Conservation (phyloP, 805 yeast species). For the Yarrowia osloensis region DNA sequence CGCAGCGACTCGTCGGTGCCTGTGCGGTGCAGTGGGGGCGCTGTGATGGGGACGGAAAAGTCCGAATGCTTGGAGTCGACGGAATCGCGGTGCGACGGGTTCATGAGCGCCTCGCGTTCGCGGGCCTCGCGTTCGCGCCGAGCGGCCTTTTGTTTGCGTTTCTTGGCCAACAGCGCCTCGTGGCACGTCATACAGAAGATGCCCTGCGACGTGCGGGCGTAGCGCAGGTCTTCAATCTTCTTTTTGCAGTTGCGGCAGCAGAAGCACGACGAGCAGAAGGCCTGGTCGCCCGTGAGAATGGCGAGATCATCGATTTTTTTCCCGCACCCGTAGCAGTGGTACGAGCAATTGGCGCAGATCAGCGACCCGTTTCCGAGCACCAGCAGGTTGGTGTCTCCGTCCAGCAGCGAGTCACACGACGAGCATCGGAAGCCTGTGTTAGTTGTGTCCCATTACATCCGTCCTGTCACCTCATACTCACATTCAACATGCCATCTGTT, state of each 20-base stretch:
- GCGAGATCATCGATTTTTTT: constrained; percentile 91
- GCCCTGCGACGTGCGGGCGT: constrained; percentile 92
- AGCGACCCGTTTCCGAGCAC: constrained; percentile 91
- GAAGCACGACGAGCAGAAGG: constrained; percentile 89
- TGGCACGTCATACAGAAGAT: constrained; percentile 92
- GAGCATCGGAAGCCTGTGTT: constrained; percentile 68
- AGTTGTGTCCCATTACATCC: too few species aligned
- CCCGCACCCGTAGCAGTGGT: constrained; percentile 80
- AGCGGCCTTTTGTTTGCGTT: constrained; percentile 47
- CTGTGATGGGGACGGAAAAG: neutral
- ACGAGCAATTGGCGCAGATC: constrained; percentile 90
- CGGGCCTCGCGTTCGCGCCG: constrained; percentile 22
- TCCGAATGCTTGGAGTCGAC: constrained; percentile 23
- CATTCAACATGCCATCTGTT: constrained; percentile 96
- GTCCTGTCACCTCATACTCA: too few species aligned
- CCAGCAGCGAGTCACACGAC: constrained; percentile 73
- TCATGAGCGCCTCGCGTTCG: constrained; percentile 1
- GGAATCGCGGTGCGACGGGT: neutral
- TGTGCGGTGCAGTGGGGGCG: neutral
- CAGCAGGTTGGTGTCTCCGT: constrained; percentile 84
- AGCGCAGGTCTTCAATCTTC: constrained; percentile 82
- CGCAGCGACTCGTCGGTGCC: constrained; percentile 19
- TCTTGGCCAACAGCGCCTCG: constrained; percentile 73
- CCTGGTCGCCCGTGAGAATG: constrained; percentile 90
- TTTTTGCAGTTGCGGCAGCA: constrained; percentile 84